These are phyloP conservation scores for Diutina neorugosa DNA, from an alignment of 1,139 yeast genomes.

Conservation along the genomic window DNA sequence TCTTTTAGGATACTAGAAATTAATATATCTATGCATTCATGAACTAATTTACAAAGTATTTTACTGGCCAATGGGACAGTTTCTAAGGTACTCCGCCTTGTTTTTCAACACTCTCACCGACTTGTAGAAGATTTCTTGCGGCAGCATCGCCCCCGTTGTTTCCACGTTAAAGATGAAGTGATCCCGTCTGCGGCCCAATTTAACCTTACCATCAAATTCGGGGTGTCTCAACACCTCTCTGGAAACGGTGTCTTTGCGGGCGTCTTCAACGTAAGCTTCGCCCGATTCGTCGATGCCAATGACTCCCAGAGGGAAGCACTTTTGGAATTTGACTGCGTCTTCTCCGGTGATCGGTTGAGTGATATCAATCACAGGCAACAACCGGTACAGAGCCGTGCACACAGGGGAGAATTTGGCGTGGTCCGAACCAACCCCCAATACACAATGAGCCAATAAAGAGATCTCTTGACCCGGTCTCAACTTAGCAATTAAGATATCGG, in stretches of 20 bases:
- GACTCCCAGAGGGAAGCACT: conserved; percentile 90
- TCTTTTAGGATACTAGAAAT: neutral
- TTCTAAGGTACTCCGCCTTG: conserved; percentile 74
- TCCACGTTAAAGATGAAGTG: conserved; percentile 92
- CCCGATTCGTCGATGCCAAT: conserved; percentile 60
- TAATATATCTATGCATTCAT: neutral
- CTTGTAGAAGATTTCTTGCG: conserved; percentile 89
- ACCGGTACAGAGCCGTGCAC: conserved; percentile 91
- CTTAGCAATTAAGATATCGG: conserved; percentile 82
- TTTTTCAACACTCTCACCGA: conserved; percentile 73
- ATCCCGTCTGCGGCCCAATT: conserved; percentile 81
- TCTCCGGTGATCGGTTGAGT: conserved; percentile 63
- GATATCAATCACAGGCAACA: conserved; percentile 84
- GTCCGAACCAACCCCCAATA: conserved; percentile 85
- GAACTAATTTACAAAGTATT: neutral
- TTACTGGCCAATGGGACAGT: conserved; percentile 60
- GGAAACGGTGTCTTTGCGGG: conserved; percentile 91
- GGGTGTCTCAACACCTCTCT: conserved; percentile 92
- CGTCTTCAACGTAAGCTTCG: conserved; percentile 71
- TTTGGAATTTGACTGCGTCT: conserved; percentile 66
- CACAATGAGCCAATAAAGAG: conserved; percentile 78
- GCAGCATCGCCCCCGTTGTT: conserved; percentile 92
- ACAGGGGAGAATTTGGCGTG: conserved; percentile 98
- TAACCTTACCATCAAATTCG: conserved; percentile 81
- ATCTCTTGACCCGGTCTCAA: conserved; percentile 96